Conservation (phyloP, 768 basidiomycete genomes). For the Termitomyces sp. region DNA sequence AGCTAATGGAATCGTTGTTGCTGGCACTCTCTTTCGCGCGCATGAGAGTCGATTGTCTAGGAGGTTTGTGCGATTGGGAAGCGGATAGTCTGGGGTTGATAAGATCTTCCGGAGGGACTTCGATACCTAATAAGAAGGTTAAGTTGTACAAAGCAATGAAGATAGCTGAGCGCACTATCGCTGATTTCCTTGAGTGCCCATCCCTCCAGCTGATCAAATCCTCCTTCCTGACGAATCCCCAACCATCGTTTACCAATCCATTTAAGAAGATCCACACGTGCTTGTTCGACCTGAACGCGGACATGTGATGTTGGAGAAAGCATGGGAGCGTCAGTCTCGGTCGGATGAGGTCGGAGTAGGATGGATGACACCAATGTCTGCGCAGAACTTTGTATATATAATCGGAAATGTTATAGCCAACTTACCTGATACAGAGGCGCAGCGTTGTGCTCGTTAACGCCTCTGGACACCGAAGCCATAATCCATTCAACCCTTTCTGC, state of each 20-base stretch:
- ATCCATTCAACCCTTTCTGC: constrained; percentile 73
- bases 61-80: constrained; percentile 16
- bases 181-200: constrained; percentile 90
- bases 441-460: constrained; percentile 61
- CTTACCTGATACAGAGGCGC: constrained; percentile 71
- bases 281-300: constrained; percentile 67
- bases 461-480: constrained; percentile 58
- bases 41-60: constrained; percentile 12
- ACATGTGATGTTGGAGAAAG: constrained; percentile 66
- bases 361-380: constrained; percentile 72
- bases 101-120: constrained; percentile 74
- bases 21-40: constrained; percentile 30
- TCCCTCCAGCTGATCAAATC: constrained; percentile 75
- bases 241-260: constrained; percentile 83
- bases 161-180: constrained; percentile 49
- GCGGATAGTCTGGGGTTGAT: constrained; percentile 31
- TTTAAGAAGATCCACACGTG: constrained; percentile 55
- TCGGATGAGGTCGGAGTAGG: constrained; percentile 60
- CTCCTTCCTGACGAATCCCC: constrained; percentile 65
- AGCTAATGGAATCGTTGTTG: constrained; percentile 34
- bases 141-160: not conserved
- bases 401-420: not conserved
- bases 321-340: constrained; percentile 53
- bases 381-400: not conserved
- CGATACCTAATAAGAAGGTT: constrained; percentile 50